Evolutionary conservation across 2,329 filamentous ascomycete species (phyloP), one percentile per base, ranked within the genome.

Genomic region (Colletotrichum orchidophilum): DNA sequence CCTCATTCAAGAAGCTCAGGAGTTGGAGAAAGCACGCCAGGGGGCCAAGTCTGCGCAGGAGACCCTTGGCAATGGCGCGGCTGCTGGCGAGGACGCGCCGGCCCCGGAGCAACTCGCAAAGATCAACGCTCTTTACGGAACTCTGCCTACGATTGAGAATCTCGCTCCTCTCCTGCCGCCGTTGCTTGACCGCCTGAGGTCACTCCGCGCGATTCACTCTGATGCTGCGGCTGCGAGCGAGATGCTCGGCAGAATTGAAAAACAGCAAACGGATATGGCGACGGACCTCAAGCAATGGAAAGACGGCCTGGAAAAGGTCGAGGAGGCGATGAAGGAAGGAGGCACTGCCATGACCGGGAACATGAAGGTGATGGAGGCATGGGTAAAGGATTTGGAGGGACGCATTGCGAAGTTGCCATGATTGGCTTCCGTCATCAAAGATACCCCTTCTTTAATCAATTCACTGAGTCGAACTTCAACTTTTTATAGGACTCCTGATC

Each of bases 61-160:
- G 66, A 87, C 88, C 31, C 82, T 91, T 26, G 84, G 85, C 11
- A 81, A 84, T 33, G 84, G 85, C 21, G 83, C 79, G 9, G 79
- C 83, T 3, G 75, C 82, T 1, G 77, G 83, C 5, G 83, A 85
- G 24, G 76, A 77, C 9, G 80, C 75, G 31, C 83, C 88, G 67
- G 86, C 92, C 73, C 83, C 87, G 9, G 94, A 97, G 76, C 93
- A 97, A 76, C 88, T 91, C 50, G 88, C 93, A 63, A 97, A 97
- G 80, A 93, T 99, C 79, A 96, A 97, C 74, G 94, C 95, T 1
- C 88, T 99, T 5, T 98, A 98, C 81, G 93, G 93, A 1, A 94
- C 94, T 3, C 85, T 99, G 18, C 92, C 95, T 1, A 96, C 94
- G 0, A 96, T 99, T 70, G 95, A 97, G 81, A 93, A 88, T 67